phyloP scores from a whole-genome alignment of 2,329 filamentous ascomycete species.

The Chrysoporthe cubensis region DNA sequence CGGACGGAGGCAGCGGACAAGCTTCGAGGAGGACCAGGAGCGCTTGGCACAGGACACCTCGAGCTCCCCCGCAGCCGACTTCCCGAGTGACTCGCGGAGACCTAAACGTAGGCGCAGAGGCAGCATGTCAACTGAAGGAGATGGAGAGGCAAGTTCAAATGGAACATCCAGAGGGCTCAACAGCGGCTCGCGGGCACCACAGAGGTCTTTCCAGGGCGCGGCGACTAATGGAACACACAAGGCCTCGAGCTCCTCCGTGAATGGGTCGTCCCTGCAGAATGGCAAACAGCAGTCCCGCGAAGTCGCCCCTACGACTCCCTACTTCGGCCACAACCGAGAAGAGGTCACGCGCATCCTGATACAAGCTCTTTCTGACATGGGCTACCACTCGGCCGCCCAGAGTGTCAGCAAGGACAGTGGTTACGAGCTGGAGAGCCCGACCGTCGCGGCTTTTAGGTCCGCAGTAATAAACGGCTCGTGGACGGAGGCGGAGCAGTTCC shows the following conservation, averaged over 20 bases:
- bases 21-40: conserved; percentile 44
- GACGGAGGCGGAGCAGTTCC: conserved; percentile 79
- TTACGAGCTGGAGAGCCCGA: conserved; percentile 81
- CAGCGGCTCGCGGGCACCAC: conserved; percentile 57
- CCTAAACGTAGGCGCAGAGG: conserved; percentile 62
- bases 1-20: conserved; percentile 59
- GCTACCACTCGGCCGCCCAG: conserved; percentile 77
- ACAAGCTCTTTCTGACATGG: conserved; percentile 86
- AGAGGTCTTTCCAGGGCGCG: conserved; percentile 45
- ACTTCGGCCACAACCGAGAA: conserved; percentile 86
- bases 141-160: conserved; percentile 54
- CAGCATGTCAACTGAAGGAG: conserved; percentile 68
- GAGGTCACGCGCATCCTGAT: conserved; percentile 93
- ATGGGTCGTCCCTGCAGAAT: conserved; percentile 55
- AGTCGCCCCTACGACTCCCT: conserved; percentile 44
- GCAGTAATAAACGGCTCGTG: conserved; percentile 82
- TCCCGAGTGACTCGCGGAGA: conserved; percentile 39
- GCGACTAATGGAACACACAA: conserved; percentile 54
- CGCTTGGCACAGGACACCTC: conserved; percentile 31
- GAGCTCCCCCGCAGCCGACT: conserved; percentile 25
- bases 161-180: conserved; percentile 56
- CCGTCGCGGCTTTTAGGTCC: conserved; percentile 82
- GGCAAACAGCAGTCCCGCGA: conserved; percentile 34
- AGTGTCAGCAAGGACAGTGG: conserved; percentile 81
- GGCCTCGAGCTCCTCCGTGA: conserved; percentile 46